Base-by-base conservation (phyloP, 2,329 filamentous ascomycete species). In the Dactylonectria estremocensis region DNA sequence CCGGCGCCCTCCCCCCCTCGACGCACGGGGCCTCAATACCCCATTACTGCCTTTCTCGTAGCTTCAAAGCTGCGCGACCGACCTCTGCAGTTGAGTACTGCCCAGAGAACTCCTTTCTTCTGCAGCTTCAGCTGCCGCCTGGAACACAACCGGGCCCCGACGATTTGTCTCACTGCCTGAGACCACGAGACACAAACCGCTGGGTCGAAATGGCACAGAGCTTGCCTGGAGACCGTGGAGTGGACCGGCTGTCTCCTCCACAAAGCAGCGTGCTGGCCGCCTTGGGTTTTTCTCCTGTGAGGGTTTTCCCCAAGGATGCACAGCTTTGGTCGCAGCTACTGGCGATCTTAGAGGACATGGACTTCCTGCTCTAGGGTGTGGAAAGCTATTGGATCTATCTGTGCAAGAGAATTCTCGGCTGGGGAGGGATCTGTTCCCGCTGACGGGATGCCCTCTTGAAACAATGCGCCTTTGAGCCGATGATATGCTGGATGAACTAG, bases 101-200 rank as follows among this genome's bases (percentile, higher is more conserved):
- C 67, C 67, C 55, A 64, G 63, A 68, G 45, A 67, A 58, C 40
- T 31, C 58, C 45, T 62, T 66, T 56, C 50, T 57, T 66, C 57
- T 49, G 58, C 58, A 57, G 64, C 64, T 28, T 49, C 24, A 52
- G 64, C 64, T 67, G 58, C 64, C 22, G 53, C 64, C 64, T 53
- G 59, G 48, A 50, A 22, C 48, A 55, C 35, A 18, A 28, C 54
- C 64, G 46, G 52, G 61, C 61, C n/a, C 33, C 43, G 52, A 50
- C 43, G 6, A 35, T 62, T 48, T 45, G 49, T 62, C 59, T 65
- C 62, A 37, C 62, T 60, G 1, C 6, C 3, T 10, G 35, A 37
- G 35, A 14, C 7, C 4, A 10, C 35, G 2, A 37, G 10, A 37
- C 35, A 37, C 3, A 53, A 66, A 57, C 63, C 63, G 40, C 63